A percentile compares a stretch with the other conserved stretches of the same genome.
These are phyloP conservation scores for Botryotinia calthae DNA, from an alignment of 2,329 filamentous ascomycete species.

Conservation along the genomic window DNA sequence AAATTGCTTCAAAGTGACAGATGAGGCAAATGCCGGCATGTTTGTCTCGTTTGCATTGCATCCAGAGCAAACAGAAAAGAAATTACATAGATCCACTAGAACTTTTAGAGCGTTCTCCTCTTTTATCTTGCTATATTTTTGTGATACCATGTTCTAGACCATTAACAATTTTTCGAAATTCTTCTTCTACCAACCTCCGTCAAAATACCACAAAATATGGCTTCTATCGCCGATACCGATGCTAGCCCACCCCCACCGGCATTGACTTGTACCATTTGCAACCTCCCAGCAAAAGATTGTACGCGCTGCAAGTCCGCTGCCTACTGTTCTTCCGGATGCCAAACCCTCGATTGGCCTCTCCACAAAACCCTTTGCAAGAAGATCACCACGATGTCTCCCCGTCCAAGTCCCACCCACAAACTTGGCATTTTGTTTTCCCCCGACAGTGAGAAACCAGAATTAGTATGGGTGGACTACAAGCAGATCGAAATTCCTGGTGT, in stretches of 20 bases:
- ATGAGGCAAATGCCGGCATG: not conserved
- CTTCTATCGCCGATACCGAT: not conserved
- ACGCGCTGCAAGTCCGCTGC: not conserved
- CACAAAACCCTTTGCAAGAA: not conserved
- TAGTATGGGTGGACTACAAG: not conserved
- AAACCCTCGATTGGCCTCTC: not conserved
- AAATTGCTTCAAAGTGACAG: not conserved
- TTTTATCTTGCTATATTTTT: not conserved
- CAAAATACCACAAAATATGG: not conserved
- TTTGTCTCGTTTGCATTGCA: not conserved
- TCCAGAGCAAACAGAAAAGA: too few relatives aligned
- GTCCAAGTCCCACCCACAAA: slow-evolving; percentile 2
- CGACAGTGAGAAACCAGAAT: not conserved
- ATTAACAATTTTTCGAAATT: not conserved
- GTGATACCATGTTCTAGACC: not conserved
- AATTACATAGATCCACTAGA: not conserved
- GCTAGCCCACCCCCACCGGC: not conserved
- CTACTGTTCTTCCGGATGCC: not conserved
- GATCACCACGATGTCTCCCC: not conserved
- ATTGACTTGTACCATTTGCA: not conserved
- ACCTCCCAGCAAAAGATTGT: not conserved
- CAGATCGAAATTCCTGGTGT: not conserved
- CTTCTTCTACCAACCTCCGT: not conserved
- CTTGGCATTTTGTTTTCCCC: not conserved
- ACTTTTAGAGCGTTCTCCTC: too few relatives aligned